Conservation (phyloP, 768 basidiomycete species). For the Boletales sp. region DNA sequence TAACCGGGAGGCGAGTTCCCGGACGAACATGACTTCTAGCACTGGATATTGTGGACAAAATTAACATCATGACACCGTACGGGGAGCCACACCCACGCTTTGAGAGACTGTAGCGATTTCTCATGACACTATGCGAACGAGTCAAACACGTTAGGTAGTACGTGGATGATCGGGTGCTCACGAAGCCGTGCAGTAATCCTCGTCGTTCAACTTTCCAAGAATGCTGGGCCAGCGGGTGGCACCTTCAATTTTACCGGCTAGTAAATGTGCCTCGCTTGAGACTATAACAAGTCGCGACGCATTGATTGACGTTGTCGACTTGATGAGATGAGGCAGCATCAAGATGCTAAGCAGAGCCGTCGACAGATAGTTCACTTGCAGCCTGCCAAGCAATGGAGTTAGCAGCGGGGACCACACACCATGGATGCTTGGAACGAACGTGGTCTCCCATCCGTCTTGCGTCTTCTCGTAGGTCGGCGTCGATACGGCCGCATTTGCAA, state of each 20-base stretch:
- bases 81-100: slow-evolving; percentile 18
- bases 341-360: slow-evolving; percentile 33
- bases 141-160: neutral
- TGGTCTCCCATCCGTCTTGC: slow-evolving; percentile 35
- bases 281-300: slow-evolving; percentile 29
- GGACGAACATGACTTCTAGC: slow-evolving; percentile 34
- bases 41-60: slow-evolving; percentile 14
- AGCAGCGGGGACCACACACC: neutral
- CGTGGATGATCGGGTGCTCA: slow-evolving; percentile 9
- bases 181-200: slow-evolving; percentile 25
- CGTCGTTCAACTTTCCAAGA: slow-evolving; percentile 25
- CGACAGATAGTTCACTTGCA: slow-evolving; percentile 37
- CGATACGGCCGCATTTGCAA: slow-evolving; percentile 30
- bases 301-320: slow-evolving; percentile 20
- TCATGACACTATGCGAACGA: slow-evolving; percentile 18
- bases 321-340: slow-evolving; percentile 34
- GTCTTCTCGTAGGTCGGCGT: slow-evolving; percentile 21
- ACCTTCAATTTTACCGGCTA: slow-evolving; percentile 7
- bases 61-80: neutral
- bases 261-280: slow-evolving; percentile 27
- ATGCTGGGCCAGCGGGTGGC: slow-evolving; percentile 21
- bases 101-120: slow-evolving; percentile 22
- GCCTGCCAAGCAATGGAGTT: slow-evolving; percentile 11
- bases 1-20: slow-evolving; percentile 33
- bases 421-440: slow-evolving; percentile 19